Percentiles rank a stretch among this genome's conserved stretches.
phyloP scores from a whole-genome alignment of 345 rosid species.

The Murraya koenigii region DNA sequence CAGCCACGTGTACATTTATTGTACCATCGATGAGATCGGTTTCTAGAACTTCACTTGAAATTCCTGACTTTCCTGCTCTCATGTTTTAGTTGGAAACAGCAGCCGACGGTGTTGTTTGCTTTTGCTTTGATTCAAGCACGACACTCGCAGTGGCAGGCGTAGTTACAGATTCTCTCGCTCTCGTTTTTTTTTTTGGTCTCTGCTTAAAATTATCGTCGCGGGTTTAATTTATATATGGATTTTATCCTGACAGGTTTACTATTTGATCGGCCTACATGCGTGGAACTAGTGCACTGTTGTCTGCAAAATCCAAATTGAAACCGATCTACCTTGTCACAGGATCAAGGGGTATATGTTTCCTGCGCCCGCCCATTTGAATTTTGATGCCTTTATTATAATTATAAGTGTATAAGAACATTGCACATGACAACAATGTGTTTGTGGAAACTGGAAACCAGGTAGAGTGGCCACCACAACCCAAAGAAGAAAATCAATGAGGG shows the following conservation, averaged over 20 bases:
- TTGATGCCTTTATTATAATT: neutral
- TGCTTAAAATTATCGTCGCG: too few relatives aligned
- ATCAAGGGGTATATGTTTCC: conserved; percentile 32
- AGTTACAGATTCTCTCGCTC: too few relatives aligned
- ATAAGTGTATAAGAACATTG: neutral
- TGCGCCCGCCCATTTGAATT: neutral
- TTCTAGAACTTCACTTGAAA: neutral
- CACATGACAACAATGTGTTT: neutral
- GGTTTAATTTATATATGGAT: neutral
- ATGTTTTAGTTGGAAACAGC: neutral
- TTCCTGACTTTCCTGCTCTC: neutral
- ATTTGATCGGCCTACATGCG: conserved; percentile 26
- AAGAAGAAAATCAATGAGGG: conserved; percentile 31
- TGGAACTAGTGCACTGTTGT: conserved; percentile 23
- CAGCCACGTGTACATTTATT: too few relatives aligned
- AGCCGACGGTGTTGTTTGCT: neutral
- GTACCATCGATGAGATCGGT: neutral
- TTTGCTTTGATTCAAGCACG: neutral
- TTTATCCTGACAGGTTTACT: neutral
- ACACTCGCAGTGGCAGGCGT: neutral
- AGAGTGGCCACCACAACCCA: conserved; percentile 40
- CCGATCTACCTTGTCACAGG: conserved; percentile 26
- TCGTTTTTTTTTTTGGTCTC: too few relatives aligned
- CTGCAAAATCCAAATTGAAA: conserved; percentile 31
- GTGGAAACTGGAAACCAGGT: conserved; percentile 23